These are phyloP conservation scores for Candida adriatica DNA, from an alignment of 805 yeast genomes.

Conservation along the genomic window DNA sequence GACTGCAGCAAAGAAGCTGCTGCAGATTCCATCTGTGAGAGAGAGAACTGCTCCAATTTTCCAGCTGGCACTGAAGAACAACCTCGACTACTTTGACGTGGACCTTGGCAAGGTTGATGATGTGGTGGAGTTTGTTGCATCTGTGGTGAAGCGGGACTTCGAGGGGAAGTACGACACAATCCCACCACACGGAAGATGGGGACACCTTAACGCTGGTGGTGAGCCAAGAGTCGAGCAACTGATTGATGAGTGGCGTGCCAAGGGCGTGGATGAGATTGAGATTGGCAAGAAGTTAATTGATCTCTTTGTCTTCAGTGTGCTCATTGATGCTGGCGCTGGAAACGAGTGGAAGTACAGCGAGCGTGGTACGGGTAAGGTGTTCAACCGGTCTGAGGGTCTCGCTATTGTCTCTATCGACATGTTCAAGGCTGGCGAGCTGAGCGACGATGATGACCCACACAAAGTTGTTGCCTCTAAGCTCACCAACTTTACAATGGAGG, in stretches of 20 bases:
- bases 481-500: conserved; percentile 26
- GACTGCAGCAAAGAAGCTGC: conserved; percentile 26
- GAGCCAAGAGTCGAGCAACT: conserved; percentile 36
- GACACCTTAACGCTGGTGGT: conserved; percentile 52
- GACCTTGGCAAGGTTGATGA: conserved; percentile 34
- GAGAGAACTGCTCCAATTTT: conserved; percentile 41
- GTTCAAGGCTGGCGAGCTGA: conserved; percentile 43
- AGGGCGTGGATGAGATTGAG: conserved; percentile 31
- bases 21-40: conserved; percentile 49
- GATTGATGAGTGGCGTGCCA: conserved; percentile 31
- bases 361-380: conserved; percentile 23
- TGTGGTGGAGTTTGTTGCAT: conserved; percentile 39
- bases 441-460: conserved; percentile 30
- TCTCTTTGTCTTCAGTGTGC: conserved; percentile 51
- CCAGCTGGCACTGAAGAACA: conserved; percentile 29
- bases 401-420: conserved; percentile 55
- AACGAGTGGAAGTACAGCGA: conserved; percentile 47
- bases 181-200: conserved; percentile 67
- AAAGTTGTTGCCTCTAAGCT: conserved; percentile 41
- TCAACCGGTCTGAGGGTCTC: conserved; percentile 51
- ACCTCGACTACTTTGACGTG: conserved; percentile 38
- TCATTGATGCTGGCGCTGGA: conserved; percentile 67
- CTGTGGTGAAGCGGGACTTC: conserved; percentile 37
- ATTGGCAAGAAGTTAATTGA: conserved; percentile 49
- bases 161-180: conserved; percentile 36